Base-by-base conservation (phyloP, 331 rosid genomes). In the Acacia concinna region DNA sequence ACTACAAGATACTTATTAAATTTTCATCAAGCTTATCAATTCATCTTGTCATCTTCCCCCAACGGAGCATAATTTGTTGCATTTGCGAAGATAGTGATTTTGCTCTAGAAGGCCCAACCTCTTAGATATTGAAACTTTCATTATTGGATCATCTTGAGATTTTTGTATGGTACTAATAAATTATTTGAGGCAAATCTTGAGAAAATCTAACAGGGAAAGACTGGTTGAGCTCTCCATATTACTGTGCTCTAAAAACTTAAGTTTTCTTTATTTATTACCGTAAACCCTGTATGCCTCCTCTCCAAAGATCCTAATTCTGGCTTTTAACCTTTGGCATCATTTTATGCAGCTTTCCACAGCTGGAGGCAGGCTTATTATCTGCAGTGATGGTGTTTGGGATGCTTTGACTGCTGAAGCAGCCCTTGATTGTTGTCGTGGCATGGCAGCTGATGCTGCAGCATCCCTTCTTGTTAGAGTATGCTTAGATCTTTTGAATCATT, bases 341-440 rank as follows among this genome's bases (percentile, higher is more conserved):
- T 81, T 60, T 81, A 64, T 86, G 78, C 93, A 96, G 99, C 83
- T 96, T 77, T 90, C 99, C 62, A 80, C 95, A 1, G 86, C 91
- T 65, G 99, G 99, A 68, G 99, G 99, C 79, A 90, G 99, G 87
- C 91, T 96, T 60, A 92, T 93, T 75, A 85, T 96, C 72, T 93
- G 98, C 66, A 96, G 99, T 68, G 99, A 96, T 71, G 99, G 99
- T 74, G 98, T 96, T 59, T 96, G 99, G 99, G 99, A 96, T 87
- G 84, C 97, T 77, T 73, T 96, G 82, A 68, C 90, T 52, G 98
- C 98, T 1, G 99, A 91, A 90, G 82, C 66, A 31, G 92, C 97
- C 80, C 83, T 88, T 85, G 97, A 93, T 73, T 87, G 95, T 88
- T 91, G 98, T 79, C 98, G 93, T 43, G 97, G 97, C 86, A 88